Evolutionary conservation across 371 early-diverging fungal genomes (phyloP).

Genomic region (Circinella umbellata): DNA sequence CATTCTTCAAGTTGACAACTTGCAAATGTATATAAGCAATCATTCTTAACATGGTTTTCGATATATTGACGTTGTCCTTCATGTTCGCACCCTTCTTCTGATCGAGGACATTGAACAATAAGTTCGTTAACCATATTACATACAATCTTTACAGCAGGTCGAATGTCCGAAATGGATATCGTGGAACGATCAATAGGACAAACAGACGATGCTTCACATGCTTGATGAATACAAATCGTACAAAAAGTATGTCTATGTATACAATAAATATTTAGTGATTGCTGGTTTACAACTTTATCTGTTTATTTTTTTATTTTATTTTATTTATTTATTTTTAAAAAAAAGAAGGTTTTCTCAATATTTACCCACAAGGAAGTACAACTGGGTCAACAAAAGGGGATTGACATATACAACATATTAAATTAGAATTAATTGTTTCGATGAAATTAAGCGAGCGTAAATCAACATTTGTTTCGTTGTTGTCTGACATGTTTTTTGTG

Average conservation of each 20-base stretch:
- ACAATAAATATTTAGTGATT: too few relatives aligned
- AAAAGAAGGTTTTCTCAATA: neutral
- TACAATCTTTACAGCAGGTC: conserved; percentile 68
- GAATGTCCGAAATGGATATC: conserved; percentile 43
- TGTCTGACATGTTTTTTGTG: conserved; percentile 5
- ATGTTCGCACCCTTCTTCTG: conserved; percentile 61
- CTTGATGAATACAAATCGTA: conserved; percentile 61
- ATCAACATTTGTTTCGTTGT: conserved; percentile 30
- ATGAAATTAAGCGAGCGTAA: conserved; percentile 36
- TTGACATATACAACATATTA: conserved; percentile 68
- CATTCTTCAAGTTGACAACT: conserved; percentile 67
- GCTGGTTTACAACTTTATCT: too few relatives aligned
- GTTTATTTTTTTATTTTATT: too few relatives aligned
- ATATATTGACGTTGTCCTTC: conserved; percentile 66
- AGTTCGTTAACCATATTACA: conserved; percentile 75
- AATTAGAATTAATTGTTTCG: conserved; percentile 56
- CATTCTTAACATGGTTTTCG: conserved; percentile 57
- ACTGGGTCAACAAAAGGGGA: conserved; percentile 64
- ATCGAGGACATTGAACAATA: conserved; percentile 60
- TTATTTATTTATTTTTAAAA: too few relatives aligned
- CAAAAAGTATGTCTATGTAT: conserved; percentile 69
- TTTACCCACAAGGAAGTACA: conserved; percentile 56
- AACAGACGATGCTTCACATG: conserved; percentile 51
- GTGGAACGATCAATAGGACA: conserved; percentile 72
- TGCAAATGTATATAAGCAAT: conserved; percentile 62